Conservation (phyloP, 1,139 yeast species). For the Blastobotrys buckinghamii region DNA sequence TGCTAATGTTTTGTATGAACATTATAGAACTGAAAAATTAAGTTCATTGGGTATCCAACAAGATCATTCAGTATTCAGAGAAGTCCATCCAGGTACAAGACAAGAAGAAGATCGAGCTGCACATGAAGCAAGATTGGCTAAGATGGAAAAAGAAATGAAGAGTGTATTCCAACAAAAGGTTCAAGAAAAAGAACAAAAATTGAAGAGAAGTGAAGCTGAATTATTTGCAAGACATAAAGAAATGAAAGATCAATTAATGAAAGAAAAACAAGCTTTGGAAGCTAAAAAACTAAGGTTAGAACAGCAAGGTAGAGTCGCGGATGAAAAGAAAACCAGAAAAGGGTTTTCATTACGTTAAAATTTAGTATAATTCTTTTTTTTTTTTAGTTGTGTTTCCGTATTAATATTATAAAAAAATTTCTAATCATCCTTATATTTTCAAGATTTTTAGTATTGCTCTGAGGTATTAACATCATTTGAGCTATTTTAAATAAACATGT, state of each 20-base stretch:
- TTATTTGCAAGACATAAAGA: conserved; percentile 93
- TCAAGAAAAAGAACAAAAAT: conserved; percentile 91
- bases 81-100: conserved; percentile 87
- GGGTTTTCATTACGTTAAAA: conserved; percentile 46
- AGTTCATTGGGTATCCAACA: conserved; percentile 81
- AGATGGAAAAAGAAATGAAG: conserved; percentile 97
- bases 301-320: conserved; percentile 54
- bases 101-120: conserved; percentile 91
- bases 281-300: conserved; percentile 86
- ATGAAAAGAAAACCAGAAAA: conserved; percentile 51
- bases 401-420: background rate
- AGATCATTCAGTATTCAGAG: conserved; percentile 86
- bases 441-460: background rate
- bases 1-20: conserved; percentile 69
- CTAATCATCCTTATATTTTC: conserved; percentile 1
- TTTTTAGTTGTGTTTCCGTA: background rate
- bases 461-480: no score
- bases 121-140: conserved; percentile 90
- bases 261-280: conserved; percentile 83
- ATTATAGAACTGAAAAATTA: conserved; percentile 83
- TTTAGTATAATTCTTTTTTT: background rate
- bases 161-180: conserved; percentile 96
- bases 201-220: conserved; percentile 96
- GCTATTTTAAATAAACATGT: background rate
- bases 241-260: conserved; percentile 89